A percentile compares a stretch with the other conserved stretches of the same genome.
These are phyloP conservation scores for Ogataea saltuana DNA, from an alignment of 805 yeast species.

Conservation along the genomic window DNA sequence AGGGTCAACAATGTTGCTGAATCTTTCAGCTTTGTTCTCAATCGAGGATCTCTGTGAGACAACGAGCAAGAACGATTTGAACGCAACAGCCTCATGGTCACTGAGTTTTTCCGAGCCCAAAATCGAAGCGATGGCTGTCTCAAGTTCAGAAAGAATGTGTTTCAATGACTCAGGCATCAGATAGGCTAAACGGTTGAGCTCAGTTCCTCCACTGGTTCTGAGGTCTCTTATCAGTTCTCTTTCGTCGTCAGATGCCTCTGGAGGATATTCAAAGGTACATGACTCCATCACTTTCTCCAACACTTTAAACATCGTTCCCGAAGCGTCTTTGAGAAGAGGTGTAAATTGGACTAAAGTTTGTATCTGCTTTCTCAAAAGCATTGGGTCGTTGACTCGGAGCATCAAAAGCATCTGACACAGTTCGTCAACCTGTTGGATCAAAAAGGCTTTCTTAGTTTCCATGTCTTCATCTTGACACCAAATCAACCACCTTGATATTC, in stretches of 20 bases:
- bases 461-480: slow-evolving; percentile 73
- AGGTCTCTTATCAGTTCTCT: slow-evolving; percentile 82
- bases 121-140: slow-evolving; percentile 73
- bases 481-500: slow-evolving; percentile 91
- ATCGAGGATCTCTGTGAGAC: slow-evolving; percentile 85
- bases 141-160: slow-evolving; percentile 78
- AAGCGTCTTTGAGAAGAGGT: slow-evolving; percentile 78
- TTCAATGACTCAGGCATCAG: slow-evolving; percentile 90
- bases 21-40: slow-evolving; percentile 67
- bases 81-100: slow-evolving; percentile 90
- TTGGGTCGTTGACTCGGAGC: slow-evolving; percentile 76
- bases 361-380: slow-evolving; percentile 77
- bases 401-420: slow-evolving; percentile 74
- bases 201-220: slow-evolving; percentile 91
- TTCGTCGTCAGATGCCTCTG: slow-evolving; percentile 56
- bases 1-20: slow-evolving; percentile 88
- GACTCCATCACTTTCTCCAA: slow-evolving; percentile 83
- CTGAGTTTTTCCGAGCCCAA: slow-evolving; percentile 69
- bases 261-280: slow-evolving; percentile 80
- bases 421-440: slow-evolving; percentile 59
- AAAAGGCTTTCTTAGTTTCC: slow-evolving; percentile 51
- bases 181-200: slow-evolving; percentile 88
- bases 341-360: slow-evolving; percentile 94
- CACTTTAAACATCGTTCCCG: slow-evolving; percentile 74
- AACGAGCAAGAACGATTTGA: slow-evolving; percentile 86